These are phyloP conservation scores for Miamiensis avidus DNA, from an alignment of 169 alveolate species.

Conservation along the genomic window DNA sequence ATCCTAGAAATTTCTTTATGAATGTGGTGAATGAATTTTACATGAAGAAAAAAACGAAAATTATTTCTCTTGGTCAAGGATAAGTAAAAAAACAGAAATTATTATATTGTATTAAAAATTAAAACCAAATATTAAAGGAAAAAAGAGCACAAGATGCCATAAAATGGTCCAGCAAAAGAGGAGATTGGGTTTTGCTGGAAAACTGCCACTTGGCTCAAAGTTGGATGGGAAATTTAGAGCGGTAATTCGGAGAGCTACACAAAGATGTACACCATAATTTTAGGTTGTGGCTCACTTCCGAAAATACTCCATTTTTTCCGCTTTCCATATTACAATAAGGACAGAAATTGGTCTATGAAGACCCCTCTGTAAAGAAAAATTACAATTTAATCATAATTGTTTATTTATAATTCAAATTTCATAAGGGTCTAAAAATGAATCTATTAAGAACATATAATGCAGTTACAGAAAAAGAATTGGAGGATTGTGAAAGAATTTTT, in stretches of 20 bases:
- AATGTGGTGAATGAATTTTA: conserved; percentile 79
- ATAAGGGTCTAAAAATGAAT: conserved; percentile 89
- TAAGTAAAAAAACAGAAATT: conserved; percentile 85
- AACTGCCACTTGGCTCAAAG: conserved; percentile 88
- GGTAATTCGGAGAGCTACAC: conserved; percentile 75
- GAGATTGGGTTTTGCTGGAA: conserved; percentile 83
- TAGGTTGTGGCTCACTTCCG: too few relatives aligned
- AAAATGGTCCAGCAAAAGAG: conserved; percentile 65
- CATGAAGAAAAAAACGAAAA: conserved; percentile 63
- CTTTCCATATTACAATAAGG: too few relatives aligned
- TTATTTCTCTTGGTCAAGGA: conserved; percentile 89
- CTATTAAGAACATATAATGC: conserved; percentile 81
- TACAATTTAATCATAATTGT: too few relatives aligned
- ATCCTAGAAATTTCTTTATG: conserved; percentile 79
- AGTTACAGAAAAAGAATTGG: conserved; percentile 83
- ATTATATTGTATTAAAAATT: too few relatives aligned
- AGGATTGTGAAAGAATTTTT: conserved; percentile 87
- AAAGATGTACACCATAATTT: too few relatives aligned
- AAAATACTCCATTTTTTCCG: too few relatives aligned
- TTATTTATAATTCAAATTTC: too few relatives aligned
- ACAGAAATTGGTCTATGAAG: too few relatives aligned
- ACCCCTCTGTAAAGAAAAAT: too few relatives aligned
- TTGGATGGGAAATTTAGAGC: conserved; percentile 86
- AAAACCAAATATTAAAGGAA: too few relatives aligned
- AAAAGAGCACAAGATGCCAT: conserved; percentile 78